Percentiles rank a stretch among this genome's conserved stretches.
Evolutionary conservation across 1,284 basidiomycete species (phyloP).

Genomic region (Taiwanofungus camphoratus): DNA sequence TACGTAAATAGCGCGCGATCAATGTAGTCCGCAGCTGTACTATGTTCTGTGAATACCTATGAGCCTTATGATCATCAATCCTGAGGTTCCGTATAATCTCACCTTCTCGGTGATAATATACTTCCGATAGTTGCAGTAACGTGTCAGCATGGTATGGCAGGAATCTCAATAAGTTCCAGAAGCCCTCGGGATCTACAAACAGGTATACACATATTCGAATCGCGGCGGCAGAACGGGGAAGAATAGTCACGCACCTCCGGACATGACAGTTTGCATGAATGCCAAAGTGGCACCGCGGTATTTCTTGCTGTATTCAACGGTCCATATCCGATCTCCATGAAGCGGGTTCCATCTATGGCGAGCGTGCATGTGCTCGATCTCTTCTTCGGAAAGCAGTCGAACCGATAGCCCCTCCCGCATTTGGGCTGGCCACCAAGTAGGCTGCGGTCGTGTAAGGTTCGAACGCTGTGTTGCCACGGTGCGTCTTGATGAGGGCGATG

Average conservation of each 20-base stretch:
- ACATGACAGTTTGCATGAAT: conserved; percentile 76
- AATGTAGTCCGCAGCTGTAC: conserved; percentile 79
- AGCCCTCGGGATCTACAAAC: conserved; percentile 58
- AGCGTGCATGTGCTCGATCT: conserved; percentile 40
- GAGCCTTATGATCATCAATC: not conserved
- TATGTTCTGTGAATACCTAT: conserved; percentile 51
- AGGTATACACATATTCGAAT: conserved; percentile 1
- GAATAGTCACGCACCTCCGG: conserved; percentile 57
- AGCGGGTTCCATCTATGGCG: conserved; percentile 37
- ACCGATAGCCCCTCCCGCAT: conserved; percentile 68
- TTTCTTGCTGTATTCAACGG: conserved; percentile 77
- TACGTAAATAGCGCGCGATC: conserved; percentile 87
- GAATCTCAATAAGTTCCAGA: conserved; percentile 50
- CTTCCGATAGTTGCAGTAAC: conserved; percentile 79
- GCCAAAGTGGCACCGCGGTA: conserved; percentile 77
- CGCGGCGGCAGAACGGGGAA: not conserved
- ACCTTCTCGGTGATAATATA: conserved; percentile 84
- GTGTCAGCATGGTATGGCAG: conserved; percentile 89
- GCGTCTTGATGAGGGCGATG: conserved; percentile 19
- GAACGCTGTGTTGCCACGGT: conserved; percentile 41
- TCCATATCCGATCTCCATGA: conserved; percentile 74
- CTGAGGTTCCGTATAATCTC: not conserved
- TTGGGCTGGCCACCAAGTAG: conserved; percentile 57
- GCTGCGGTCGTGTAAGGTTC: conserved; percentile 56
- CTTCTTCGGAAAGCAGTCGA: conserved; percentile 49